Conservation (phyloP, 495 filamentous ascomycete species). For the Neurospora sp. region DNA sequence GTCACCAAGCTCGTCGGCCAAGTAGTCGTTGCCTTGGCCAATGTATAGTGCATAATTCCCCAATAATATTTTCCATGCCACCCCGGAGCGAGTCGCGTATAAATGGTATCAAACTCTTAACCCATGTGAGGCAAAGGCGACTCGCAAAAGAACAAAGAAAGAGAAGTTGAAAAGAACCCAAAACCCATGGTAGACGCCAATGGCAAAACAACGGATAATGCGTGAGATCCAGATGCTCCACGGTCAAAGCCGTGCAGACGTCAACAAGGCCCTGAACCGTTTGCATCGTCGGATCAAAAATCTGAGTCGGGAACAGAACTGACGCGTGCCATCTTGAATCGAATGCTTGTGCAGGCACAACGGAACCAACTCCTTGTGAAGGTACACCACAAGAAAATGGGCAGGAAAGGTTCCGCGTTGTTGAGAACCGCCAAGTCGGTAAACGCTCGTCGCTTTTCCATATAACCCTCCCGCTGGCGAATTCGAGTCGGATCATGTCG, state of each 20-base stretch:
- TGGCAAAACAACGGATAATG: neutral
- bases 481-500: neutral
- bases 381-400: neutral
- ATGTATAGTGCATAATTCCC: neutral
- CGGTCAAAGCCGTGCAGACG: neutral
- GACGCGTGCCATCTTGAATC: neutral
- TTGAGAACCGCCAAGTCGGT: neutral
- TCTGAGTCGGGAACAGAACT: neutral
- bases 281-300: neutral
- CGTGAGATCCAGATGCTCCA: neutral
- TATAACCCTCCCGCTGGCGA: neutral
- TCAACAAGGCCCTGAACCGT: neutral
- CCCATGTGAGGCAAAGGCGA: neutral
- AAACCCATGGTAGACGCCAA: neutral
- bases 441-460: neutral
- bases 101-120: slow-evolving; percentile 3
- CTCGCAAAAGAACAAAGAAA: neutral
- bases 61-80: neutral
- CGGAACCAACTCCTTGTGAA: neutral
- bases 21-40: neutral
- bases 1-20: neutral
- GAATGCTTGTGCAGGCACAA: neutral
- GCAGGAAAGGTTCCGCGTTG: neutral
- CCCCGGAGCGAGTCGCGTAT: neutral
- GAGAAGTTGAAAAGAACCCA: neutral